Evolutionary conservation across 768 basidiomycete species (phyloP), one percentile per base, ranked within the genome.

Genomic region (Tubosaeta brunneosetosa): DNA sequence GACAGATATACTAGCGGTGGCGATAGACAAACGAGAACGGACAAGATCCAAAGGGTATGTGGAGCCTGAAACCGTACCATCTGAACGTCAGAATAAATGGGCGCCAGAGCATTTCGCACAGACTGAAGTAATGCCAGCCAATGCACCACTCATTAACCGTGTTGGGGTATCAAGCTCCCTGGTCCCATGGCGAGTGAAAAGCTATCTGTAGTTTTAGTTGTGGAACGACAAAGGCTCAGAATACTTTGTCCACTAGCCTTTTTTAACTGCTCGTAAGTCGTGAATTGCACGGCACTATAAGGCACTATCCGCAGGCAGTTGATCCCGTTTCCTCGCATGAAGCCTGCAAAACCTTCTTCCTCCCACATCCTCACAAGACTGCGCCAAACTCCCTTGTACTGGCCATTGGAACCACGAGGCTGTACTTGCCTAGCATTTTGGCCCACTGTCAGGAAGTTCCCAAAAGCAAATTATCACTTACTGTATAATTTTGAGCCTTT

Each of bases 401-500:
- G 86, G 46, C 74, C 70, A 57, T 78, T 74, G 14, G 80, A 76
- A 27, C 77, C 71, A 42, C 71, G 78, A 26, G 84, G 86, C 66
- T 97, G 95, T n/a, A 92, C 92, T 74, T 97, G 94, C 66, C 94
- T 95, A 38, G 31, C 41, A 45, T 58, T 47, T 44, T 55, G 42
- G 48, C 2, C 37, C 33, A 19, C 22, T 50, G 22, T 51, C 50
- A 55, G 33, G 29, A 41, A 32, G 25, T 55, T 51, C 13, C 29
- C 22, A 8, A 3, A 27, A 14, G 19, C 11, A n/a, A 11, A 22
- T 33, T 6, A 42, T 44, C 32, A 77, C 90, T 64, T 61, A 94
- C 94, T 94, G 86, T 55, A 99, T 97, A 64, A 99, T 97, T 72
- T 99, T 99, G 50, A 98, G 76, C 53, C 95, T 75, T 63, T 97